Evolutionary conservation across 2,329 filamentous ascomycete genomes (phyloP).

Genomic region (Gremmenia infestans): DNA sequence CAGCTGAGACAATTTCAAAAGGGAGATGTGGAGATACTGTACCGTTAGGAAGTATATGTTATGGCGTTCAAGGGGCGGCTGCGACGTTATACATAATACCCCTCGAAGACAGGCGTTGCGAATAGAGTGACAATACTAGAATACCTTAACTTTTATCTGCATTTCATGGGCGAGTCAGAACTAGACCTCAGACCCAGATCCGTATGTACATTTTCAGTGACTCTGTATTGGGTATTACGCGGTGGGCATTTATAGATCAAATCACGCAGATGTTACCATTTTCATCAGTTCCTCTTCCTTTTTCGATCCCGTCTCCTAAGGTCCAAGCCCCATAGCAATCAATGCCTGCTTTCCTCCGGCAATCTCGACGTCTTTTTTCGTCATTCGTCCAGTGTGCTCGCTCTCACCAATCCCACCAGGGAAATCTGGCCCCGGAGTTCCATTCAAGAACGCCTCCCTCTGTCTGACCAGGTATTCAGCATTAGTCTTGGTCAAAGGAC

Average conservation of each 20-base stretch:
- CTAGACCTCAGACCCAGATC: too few relatives aligned
- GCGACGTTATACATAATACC: too few relatives aligned
- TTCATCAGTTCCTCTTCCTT: neutral
- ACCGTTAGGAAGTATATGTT: constrained; percentile 26
- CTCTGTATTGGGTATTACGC: too few relatives aligned
- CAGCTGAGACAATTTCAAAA: constrained; percentile 54
- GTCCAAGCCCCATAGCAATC: constrained; percentile 53
- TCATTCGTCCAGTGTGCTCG: constrained; percentile 43
- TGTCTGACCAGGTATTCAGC: constrained; percentile 66
- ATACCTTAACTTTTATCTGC: too few relatives aligned
- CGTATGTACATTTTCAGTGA: too few relatives aligned
- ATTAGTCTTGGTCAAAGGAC: constrained; percentile 72
- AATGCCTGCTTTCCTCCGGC: constrained; percentile 47
- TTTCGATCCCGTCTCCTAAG: constrained; percentile 1
- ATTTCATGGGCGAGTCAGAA: too few relatives aligned
- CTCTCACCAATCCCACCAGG: constrained; percentile 66
- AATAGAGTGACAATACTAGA: too few relatives aligned
- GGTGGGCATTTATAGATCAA: too few relatives aligned
- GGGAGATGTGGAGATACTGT: constrained; percentile 35
- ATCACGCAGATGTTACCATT: too few relatives aligned
- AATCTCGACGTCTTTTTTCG: constrained; percentile 8
- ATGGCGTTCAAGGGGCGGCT: too few relatives aligned
- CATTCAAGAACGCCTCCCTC: constrained; percentile 63
- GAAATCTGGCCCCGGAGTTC: constrained; percentile 66
- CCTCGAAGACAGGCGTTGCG: too few relatives aligned